Conservation (phyloP, 1,139 yeast genomes). For the Blastobotrys buckinghamii region DNA sequence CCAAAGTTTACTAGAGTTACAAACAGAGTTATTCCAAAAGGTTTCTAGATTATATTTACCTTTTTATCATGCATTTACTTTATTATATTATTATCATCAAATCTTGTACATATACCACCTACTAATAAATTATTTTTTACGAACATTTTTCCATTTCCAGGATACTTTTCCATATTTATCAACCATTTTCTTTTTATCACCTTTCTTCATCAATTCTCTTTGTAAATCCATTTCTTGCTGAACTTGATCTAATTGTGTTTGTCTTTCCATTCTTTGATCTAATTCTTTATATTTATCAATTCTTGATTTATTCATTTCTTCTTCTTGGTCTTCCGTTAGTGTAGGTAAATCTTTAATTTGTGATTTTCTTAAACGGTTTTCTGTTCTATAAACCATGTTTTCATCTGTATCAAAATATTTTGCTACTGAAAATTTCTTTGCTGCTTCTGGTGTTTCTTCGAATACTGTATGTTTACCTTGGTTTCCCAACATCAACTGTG, state of each 20-base stretch:
- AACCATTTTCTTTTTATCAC: conserved; percentile 70
- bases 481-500: conserved; percentile 45
- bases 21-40: conserved; percentile 72
- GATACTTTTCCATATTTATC: conserved; percentile 58
- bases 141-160: conserved; percentile 83
- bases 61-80: conserved; percentile 1
- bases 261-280: conserved; percentile 48
- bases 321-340: conserved; percentile 11
- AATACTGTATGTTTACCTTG: conserved; percentile 72
- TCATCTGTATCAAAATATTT: conserved; percentile 65
- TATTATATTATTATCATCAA: neutral
- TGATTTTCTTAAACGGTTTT: conserved; percentile 60
- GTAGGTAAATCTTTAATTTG: conserved; percentile 40
- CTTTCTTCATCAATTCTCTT: conserved; percentile 84
- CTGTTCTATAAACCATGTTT: conserved; percentile 55
- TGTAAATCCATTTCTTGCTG: conserved; percentile 70
- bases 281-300: conserved; percentile 51
- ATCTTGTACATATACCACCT: neutral
- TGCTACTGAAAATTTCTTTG: conserved; percentile 57
- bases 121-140: conserved; percentile 59
- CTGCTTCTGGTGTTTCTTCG: conserved; percentile 58
- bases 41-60: conserved; percentile 44
- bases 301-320: conserved; percentile 41
- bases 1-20: conserved; percentile 90
- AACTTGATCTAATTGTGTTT: conserved; percentile 57